Conservation (phyloP, 164 flowering plant species). For the Buxus sempervirens region DNA sequence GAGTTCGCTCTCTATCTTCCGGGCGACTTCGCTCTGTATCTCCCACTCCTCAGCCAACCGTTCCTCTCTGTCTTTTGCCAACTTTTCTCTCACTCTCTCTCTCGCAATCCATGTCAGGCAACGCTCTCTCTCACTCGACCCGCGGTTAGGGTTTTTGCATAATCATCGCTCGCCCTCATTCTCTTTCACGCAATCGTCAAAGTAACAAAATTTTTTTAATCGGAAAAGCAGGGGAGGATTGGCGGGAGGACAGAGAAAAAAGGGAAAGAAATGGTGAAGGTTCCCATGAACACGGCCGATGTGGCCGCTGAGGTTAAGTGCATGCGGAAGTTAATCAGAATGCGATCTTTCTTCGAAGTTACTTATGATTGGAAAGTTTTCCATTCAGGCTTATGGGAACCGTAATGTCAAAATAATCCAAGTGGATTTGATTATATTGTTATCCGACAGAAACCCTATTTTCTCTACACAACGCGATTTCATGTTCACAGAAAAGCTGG, state of each 20-base stretch:
- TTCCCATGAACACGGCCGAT: constrained; percentile 99
- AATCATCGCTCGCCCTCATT: no score
- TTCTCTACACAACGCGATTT: background rate
- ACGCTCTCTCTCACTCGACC: no score
- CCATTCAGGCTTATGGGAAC: constrained; percentile 3
- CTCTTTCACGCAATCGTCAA: no score
- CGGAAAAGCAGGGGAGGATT: background rate
- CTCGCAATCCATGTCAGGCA: no score
- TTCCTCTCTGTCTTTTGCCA: no score
- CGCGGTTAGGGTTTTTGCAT: no score
- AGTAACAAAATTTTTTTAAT: no score
- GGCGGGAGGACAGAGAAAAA: no score
- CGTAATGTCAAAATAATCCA: background rate
- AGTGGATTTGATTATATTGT: background rate
- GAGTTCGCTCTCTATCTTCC: no score
- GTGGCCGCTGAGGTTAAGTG: constrained; percentile 99
- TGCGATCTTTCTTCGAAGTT: constrained; percentile 98
- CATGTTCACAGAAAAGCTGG: background rate
- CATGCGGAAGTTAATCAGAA: constrained; percentile 76
- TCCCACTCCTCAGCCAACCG: no score
- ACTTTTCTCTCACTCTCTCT: no score
- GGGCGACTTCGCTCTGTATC: no score
- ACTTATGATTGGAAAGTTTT: background rate
- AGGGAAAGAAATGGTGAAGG: constrained; percentile 75
- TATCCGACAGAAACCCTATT: background rate